Base-by-base conservation (phyloP, 2,329 filamentous ascomycete species). In the Arthroderma sp. region DNA sequence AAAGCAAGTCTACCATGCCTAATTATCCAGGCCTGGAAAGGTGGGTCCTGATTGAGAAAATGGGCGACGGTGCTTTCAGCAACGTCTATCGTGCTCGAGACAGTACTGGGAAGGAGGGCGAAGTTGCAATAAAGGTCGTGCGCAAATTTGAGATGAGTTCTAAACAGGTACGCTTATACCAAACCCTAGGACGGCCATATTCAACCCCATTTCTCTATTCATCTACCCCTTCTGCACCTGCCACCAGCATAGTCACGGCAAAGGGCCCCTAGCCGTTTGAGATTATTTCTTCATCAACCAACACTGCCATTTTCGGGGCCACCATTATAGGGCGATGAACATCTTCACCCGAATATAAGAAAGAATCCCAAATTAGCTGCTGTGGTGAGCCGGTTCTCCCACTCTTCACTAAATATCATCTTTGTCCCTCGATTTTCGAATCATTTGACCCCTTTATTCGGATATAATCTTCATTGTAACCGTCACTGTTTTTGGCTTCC, bases 101-200 rank as follows among this genome's bases (percentile, higher is more conserved):
- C 62, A 73, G 65, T 38, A 74, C 79, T 4, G 83, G 84, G 36
- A 72, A 80, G 50, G 75, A 77, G 50, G 79, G 77, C 53, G 82
- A 96, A 61, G 87, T 91, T 31, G 91, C 89, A 55, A 96, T 98
- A 74, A 98, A 98, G 67, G 91, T 98, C 42, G 91, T 98, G 52
- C 83, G 91, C 60, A 96, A 96, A 69, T 96, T 86, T 63, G 91
- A 98, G 68, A 95, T 98, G 85, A 96, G 94, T 69, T 88, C 81
- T 53, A 87, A 83, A 72, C 91, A 96, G 86, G 91, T 98, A 77
- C 77, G 87, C 60, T 59, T 22, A n/a, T 38, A 45, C 31, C 32
- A 30, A 28, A 40, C 47, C 48, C 46, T 56, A 47, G 50, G 51
- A 54, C 46, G 52, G 36, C 28, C 46, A 49, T 40, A 29, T 45